Conservation (phyloP, 352 stramenopile species). For the Blastocystis sp. region DNA sequence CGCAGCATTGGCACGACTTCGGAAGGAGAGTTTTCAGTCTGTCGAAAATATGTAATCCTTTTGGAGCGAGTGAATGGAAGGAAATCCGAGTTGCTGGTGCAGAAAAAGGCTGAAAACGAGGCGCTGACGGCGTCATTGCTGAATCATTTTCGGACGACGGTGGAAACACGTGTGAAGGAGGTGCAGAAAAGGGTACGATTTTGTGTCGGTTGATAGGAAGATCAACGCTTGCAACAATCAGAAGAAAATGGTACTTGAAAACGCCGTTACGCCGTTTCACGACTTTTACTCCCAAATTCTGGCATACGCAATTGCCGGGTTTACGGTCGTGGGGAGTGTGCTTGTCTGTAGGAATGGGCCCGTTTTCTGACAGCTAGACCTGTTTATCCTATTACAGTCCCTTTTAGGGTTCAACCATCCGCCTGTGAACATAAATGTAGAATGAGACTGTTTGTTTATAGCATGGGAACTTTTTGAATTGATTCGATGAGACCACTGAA, state of each 20-base stretch:
- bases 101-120: neutral
- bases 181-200: neutral
- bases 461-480: too few species aligned
- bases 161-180: constrained; percentile 31
- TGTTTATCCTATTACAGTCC: constrained; percentile 33
- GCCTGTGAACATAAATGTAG: too few species aligned
- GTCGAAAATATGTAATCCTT: neutral
- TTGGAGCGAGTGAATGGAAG: neutral
- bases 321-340: constrained; percentile 31
- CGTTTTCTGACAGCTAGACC: neutral
- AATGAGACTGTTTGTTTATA: too few species aligned
- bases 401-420: neutral
- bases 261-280: neutral
- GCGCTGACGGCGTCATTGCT: constrained; percentile 15
- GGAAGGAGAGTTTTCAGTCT: neutral
- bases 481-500: neutral
- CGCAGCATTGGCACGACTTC: neutral
- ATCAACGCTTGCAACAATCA: constrained; percentile 40
- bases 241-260: constrained; percentile 18
- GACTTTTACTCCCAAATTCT: constrained; percentile 27
- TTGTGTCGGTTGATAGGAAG: neutral
- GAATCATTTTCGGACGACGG: constrained; percentile 38
- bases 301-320: constrained; percentile 19
- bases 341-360: constrained; percentile 2
- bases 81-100: neutral